phyloP scores from a whole-genome alignment of 345 rosid species.

The Adansonia digitata region DNA sequence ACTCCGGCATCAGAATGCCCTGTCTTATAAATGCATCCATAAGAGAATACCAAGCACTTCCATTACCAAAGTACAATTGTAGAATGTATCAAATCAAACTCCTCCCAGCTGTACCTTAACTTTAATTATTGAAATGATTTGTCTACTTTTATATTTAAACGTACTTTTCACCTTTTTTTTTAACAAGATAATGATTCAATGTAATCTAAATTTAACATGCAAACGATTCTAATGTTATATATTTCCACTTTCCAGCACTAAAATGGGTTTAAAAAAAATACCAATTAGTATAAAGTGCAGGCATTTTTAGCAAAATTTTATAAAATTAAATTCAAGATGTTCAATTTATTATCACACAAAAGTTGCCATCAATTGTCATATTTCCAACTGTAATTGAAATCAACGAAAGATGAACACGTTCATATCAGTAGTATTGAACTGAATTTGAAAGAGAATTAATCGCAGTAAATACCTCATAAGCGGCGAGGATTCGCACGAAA shows the following conservation, averaged over 20 bases:
- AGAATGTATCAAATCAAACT: background rate
- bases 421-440: background rate
- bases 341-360: background rate
- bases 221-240: background rate
- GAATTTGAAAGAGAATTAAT: background rate
- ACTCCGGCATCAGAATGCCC: slow-evolving; percentile 13
- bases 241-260: background rate
- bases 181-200: background rate
- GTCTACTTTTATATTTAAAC: background rate
- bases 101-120: background rate
- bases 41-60: slow-evolving; percentile 1
- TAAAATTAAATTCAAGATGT: background rate
- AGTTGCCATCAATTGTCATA: background rate
- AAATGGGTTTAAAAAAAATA: background rate
- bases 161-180: background rate
- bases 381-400: background rate
- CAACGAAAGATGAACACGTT: background rate
- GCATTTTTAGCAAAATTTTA: background rate
- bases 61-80: background rate
- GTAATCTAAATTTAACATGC: background rate
- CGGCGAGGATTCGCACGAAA: slow-evolving; percentile 82
- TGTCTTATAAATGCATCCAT: background rate
- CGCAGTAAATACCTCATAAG: slow-evolving; percentile 61
- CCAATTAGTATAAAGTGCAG: background rate
- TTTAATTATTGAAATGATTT: background rate